Conservation (phyloP, 495 filamentous ascomycete species). For the Xylaria scruposa region DNA sequence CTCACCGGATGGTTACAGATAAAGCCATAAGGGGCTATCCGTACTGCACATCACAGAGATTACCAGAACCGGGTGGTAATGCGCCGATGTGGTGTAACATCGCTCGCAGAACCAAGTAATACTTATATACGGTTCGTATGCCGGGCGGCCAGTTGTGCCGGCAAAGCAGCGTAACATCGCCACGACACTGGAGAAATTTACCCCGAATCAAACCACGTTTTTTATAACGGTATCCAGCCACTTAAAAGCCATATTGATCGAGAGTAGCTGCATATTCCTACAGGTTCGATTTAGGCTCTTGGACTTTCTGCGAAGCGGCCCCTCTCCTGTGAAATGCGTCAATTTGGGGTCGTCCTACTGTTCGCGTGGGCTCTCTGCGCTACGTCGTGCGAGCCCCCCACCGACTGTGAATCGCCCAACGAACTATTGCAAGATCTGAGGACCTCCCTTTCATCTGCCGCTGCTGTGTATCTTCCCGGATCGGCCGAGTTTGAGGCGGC, state of each 20-base stretch:
- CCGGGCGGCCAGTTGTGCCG: background rate
- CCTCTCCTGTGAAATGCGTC: conserved; percentile 32
- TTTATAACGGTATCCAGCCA: background rate
- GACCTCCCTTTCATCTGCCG: conserved; percentile 48
- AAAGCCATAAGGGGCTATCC: background rate
- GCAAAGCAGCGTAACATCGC: background rate
- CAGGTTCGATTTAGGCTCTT: conserved; percentile 4
- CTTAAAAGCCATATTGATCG: background rate
- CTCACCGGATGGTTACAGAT: background rate
- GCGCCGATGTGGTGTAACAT: background rate
- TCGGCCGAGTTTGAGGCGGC: conserved; percentile 48
- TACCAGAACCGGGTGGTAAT: background rate
- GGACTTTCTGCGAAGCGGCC: background rate
- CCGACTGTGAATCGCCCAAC: background rate
- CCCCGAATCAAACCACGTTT: background rate
- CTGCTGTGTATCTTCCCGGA: conserved; percentile 53
- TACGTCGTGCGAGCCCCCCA: background rate
- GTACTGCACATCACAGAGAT: background rate
- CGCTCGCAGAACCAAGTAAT: background rate
- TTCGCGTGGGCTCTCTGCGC: conserved; percentile 32
- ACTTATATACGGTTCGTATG: background rate
- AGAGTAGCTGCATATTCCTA: background rate
- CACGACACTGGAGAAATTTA: background rate
- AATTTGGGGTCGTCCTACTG: conserved; percentile 33
- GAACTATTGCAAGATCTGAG: background rate